These are phyloP conservation scores for Rhodotorula sp. DNA, from an alignment of 1,284 basidiomycete genomes.

Conservation along the genomic window DNA sequence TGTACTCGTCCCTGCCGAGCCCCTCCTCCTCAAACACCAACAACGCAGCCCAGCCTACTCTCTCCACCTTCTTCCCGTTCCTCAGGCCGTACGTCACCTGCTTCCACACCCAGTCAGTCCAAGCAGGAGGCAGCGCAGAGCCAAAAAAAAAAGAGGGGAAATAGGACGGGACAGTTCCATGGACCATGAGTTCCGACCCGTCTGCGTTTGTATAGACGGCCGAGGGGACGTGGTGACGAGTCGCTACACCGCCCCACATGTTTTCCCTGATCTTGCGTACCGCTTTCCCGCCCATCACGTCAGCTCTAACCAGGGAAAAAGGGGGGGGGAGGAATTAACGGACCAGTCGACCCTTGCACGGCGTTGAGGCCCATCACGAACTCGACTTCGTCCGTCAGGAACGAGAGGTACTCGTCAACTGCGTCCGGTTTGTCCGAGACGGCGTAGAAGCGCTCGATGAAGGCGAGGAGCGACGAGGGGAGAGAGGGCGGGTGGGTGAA, in stretches of 20 bases:
- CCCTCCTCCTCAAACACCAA: constrained; percentile 20
- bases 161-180: constrained; percentile 18
- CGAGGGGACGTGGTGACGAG: constrained; percentile 14
- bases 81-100: constrained; percentile 35
- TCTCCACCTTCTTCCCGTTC: constrained; percentile 28
- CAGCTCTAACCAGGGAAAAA: neutral
- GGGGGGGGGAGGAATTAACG: neutral
- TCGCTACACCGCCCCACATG: constrained; percentile 31
- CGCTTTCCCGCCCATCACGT: neutral
- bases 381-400: constrained; percentile 18
- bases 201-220: neutral
- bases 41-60: constrained; percentile 28
- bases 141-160: neutral
- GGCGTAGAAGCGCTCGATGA: neutral
- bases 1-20: neutral
- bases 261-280: constrained; percentile 28
- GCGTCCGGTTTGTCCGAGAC: too few relatives aligned
- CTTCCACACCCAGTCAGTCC: neutral
- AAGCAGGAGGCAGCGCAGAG: neutral
- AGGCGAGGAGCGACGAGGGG: neutral
- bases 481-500: constrained; percentile 5
- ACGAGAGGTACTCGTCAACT: constrained; percentile 12
- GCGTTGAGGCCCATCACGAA: constrained; percentile 33
- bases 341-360: constrained; percentile 10
- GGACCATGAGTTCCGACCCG: constrained; percentile 24